Conservation (phyloP, 805 yeast species). For the Yamadazyma olivae region DNA sequence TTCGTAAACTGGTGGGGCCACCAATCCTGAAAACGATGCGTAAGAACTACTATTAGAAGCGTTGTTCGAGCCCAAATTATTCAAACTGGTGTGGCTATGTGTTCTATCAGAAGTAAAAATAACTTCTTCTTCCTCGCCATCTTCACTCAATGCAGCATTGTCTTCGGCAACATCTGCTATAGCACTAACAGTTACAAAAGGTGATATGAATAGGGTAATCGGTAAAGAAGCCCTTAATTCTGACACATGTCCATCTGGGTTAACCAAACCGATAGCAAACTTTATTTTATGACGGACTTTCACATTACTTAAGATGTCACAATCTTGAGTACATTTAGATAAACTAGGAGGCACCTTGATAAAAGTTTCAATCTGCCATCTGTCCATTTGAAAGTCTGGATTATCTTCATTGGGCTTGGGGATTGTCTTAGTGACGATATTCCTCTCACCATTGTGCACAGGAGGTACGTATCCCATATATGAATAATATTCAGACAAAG, state of each 20-base stretch:
- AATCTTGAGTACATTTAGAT: constrained; percentile 81
- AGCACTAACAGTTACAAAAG: constrained; percentile 74
- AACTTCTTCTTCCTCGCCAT: constrained; percentile 24
- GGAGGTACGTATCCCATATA: constrained; percentile 59
- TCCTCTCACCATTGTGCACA: constrained; percentile 59
- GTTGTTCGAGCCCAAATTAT: constrained; percentile 13
- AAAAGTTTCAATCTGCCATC: constrained; percentile 69
- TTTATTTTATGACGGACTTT: constrained; percentile 88
- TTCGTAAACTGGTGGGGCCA: constrained; percentile 86
- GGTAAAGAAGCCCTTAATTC: constrained; percentile 92
- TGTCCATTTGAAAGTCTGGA: constrained; percentile 43
- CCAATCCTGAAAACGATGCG: constrained; percentile 38
- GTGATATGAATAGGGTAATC: constrained; percentile 67
- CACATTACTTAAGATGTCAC: constrained; percentile 62
- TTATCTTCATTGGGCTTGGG: constrained; percentile 44
- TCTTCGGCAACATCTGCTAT: constrained; percentile 12
- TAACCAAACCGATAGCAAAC: constrained; percentile 71
- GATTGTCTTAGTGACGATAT: constrained; percentile 47
- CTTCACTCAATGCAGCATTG: too few species aligned
- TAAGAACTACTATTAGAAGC: constrained; percentile 25
- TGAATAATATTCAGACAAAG: constrained; percentile 64
- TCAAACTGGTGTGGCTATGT: constrained; percentile 19
- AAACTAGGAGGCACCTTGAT: constrained; percentile 71
- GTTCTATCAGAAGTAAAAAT: constrained; percentile 24
- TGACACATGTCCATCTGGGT: constrained; percentile 90